Percentiles rank a stretch among this genome's conserved stretches.
phyloP scores from a whole-genome alignment of 2,329 filamentous ascomycete genomes.

The Diaporthe sp. region DNA sequence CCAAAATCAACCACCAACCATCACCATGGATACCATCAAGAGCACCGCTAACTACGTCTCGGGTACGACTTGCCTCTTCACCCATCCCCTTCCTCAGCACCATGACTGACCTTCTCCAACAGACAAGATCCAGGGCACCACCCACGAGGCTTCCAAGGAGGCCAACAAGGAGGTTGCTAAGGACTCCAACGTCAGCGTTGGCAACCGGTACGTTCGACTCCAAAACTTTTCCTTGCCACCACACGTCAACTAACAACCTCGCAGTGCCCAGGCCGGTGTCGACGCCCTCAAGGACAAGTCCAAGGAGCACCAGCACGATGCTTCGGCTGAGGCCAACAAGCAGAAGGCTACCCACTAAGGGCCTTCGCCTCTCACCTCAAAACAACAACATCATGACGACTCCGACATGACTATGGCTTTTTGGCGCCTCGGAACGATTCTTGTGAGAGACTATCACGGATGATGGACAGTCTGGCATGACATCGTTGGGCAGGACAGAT shows the following conservation, averaged over 20 bases:
- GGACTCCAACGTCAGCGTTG: constrained; percentile 61
- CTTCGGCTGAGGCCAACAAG: constrained; percentile 55
- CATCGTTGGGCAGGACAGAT: constrained; percentile 25
- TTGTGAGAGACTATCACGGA: not conserved
- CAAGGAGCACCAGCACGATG: constrained; percentile 49
- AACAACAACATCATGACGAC: constrained; percentile 4
- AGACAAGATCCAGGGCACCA: constrained; percentile 49
- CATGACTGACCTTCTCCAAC: constrained; percentile 11
- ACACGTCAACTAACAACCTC: not conserved
- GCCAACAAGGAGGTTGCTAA: constrained; percentile 72
- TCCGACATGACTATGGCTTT: constrained; percentile 28
- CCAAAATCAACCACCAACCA: constrained; percentile 41
- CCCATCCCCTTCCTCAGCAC: not conserved
- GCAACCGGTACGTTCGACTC: constrained; percentile 55
- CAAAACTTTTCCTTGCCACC: too few species aligned
- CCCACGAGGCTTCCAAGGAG: constrained; percentile 65
- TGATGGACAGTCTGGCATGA: constrained; percentile 34
- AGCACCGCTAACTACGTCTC: constrained; percentile 72
- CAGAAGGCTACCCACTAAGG: constrained; percentile 54
- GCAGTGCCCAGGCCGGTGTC: constrained; percentile 48
- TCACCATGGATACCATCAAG: constrained; percentile 59
- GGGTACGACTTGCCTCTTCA: constrained; percentile 64
- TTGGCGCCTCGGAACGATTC: constrained; percentile 35
- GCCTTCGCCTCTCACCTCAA: not conserved
- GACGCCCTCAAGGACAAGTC: constrained; percentile 54